Conservation (phyloP, 139 green algal species). For the Chlorella sp. region DNA sequence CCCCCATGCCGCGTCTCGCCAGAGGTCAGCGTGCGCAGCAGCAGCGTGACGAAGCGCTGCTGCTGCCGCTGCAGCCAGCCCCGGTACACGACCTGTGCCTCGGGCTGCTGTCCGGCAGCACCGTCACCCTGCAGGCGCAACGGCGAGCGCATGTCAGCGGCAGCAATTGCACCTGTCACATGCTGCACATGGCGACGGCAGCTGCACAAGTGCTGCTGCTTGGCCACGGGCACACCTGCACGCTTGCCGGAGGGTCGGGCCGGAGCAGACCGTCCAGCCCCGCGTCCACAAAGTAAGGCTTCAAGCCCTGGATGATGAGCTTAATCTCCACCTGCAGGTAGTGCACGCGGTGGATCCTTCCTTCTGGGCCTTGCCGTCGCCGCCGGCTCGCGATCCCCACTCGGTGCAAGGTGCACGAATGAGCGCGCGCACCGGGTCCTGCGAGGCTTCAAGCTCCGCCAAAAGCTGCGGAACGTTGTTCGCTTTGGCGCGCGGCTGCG, state of each 20-base stretch:
- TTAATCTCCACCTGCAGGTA: too few species aligned
- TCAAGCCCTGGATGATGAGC: slow-evolving; percentile 39
- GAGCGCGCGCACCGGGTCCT: slow-evolving; percentile 3
- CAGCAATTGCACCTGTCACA: background rate
- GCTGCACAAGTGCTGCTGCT: background rate
- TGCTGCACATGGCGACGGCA: background rate
- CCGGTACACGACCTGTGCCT: too few species aligned
- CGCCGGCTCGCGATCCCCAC: background rate
- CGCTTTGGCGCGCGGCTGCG: slow-evolving; percentile 6
- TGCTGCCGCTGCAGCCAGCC: too few species aligned
- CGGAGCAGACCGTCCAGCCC: slow-evolving; percentile 22
- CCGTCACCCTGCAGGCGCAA: background rate
- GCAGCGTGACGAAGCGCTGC: too few species aligned
- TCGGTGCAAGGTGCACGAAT: background rate
- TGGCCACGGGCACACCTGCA: too few species aligned
- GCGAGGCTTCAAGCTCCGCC: background rate
- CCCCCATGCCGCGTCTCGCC: too few species aligned
- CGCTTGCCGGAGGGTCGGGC: background rate
- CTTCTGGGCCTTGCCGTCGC: background rate
- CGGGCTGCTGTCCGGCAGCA: background rate
- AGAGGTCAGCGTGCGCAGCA: too few species aligned
- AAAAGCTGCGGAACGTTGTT: slow-evolving; percentile 18
- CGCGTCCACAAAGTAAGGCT: slow-evolving; percentile 47
- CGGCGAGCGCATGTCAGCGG: background rate
- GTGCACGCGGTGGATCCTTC: background rate